phyloP scores from a whole-genome alignment of 202 grass and related monocot genomes.

The Digitaria exilis region DNA sequence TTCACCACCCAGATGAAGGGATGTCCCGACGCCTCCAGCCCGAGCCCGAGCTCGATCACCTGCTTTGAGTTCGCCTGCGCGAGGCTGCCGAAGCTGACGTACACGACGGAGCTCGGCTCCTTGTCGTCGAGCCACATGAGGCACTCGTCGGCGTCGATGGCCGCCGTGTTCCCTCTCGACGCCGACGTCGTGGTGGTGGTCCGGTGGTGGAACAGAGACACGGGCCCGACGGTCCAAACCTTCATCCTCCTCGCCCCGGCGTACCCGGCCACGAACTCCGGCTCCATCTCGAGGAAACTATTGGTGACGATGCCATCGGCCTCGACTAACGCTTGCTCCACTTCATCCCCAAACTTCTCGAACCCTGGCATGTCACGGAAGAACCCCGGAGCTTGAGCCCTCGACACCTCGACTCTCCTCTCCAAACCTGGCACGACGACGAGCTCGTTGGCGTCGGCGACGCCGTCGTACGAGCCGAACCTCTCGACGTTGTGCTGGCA shows the following conservation, averaged over 20 bases:
- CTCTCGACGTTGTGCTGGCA: constrained; percentile 37
- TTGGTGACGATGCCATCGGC: constrained; percentile 52
- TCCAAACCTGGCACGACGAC: constrained; percentile 50
- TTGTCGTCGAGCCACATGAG: constrained; percentile 44
- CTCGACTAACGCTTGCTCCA: constrained; percentile 29
- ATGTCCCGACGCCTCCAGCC: constrained; percentile 35
- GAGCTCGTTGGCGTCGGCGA: constrained; percentile 14
- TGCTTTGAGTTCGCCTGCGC: not conserved
- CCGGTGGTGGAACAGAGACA: constrained; percentile 42
- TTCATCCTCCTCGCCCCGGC: constrained; percentile 23
- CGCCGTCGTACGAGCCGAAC: constrained; percentile 27
- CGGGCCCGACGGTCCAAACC: constrained; percentile 47
- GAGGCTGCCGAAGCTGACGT: constrained; percentile 25
- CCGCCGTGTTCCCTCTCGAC: constrained; percentile 37
- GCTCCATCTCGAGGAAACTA: constrained; percentile 15
- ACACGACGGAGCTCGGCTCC: not conserved
- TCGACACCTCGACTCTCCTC: constrained; percentile 30
- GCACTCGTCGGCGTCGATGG: constrained; percentile 28
- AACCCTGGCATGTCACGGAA: not conserved
- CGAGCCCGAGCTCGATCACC: constrained; percentile 9
- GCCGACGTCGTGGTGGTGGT: not conserved
- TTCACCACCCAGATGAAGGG: constrained; percentile 66
- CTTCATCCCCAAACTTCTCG: constrained; percentile 11
- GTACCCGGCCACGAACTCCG: constrained; percentile 40
- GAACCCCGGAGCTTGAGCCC: constrained; percentile 21